Evolutionary conservation across 768 basidiomycete species (phyloP).

Genomic region (Serendipita sp.): DNA sequence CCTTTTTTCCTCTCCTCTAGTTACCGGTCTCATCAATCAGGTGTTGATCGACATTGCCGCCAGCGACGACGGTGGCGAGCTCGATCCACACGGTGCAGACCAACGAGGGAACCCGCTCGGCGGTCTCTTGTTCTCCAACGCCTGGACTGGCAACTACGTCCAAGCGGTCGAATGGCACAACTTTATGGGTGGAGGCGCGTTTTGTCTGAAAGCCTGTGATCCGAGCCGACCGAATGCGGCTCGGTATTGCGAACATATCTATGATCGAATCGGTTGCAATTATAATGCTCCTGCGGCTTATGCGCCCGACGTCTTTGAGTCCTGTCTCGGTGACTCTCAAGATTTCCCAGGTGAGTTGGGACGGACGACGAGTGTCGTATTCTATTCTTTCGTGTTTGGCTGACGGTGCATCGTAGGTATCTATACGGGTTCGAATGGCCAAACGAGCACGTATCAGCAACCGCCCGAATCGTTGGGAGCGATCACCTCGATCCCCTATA

Average conservation of each 20-base stretch:
- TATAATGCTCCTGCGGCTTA: constrained; percentile 60
- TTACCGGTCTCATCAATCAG: constrained; percentile 53
- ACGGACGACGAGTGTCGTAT: background rate
- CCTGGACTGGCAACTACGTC: constrained; percentile 16
- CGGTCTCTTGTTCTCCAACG: constrained; percentile 48
- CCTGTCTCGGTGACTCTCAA: constrained; percentile 50
- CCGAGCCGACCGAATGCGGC: constrained; percentile 33
- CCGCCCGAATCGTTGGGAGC: constrained; percentile 12
- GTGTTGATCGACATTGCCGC: constrained; percentile 32
- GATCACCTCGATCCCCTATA: constrained; percentile 16
- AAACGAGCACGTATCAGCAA: constrained; percentile 12
- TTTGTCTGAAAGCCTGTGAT: constrained; percentile 65
- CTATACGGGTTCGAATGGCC: constrained; percentile 25
- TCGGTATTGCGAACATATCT: constrained; percentile 17
- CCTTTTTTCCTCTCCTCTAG: constrained; percentile 17
- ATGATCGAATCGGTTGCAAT: constrained; percentile 52
- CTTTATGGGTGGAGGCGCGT: constrained; percentile 49
- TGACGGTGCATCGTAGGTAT: constrained; percentile 9
- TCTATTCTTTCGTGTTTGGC: background rate
- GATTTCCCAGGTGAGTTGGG: constrained; percentile 31
- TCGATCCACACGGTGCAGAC: constrained; percentile 64
- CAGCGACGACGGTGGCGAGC: constrained; percentile 56
- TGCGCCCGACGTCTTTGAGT: constrained; percentile 40
- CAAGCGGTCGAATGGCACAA: constrained; percentile 58
- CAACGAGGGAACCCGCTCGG: constrained; percentile 73